These are phyloP conservation scores for Penicillium silybi DNA, from an alignment of 495 filamentous ascomycete species.

Conservation along the genomic window DNA sequence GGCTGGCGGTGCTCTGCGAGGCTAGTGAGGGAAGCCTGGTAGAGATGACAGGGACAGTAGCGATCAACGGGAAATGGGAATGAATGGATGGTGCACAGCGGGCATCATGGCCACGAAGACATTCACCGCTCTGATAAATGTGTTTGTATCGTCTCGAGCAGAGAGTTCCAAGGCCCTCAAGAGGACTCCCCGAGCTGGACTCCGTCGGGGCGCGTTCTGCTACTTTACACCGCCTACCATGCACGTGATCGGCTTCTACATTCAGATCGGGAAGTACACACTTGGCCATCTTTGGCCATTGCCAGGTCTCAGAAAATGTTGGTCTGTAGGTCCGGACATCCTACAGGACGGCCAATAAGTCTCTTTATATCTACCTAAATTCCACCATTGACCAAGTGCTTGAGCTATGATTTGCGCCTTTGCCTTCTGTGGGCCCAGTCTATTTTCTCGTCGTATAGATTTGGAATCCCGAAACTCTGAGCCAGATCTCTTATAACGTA, in stretches of 20 bases:
- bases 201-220: slow-evolving; percentile 7
- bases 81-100: slow-evolving; percentile 1
- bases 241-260: slow-evolving; percentile 6
- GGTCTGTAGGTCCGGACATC: background rate
- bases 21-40: slow-evolving; percentile 1
- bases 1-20: slow-evolving; percentile 2
- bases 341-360: too few species aligned
- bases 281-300: background rate
- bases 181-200: slow-evolving; percentile 1
- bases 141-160: background rate
- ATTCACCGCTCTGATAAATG: slow-evolving; percentile 11
- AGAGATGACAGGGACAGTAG: background rate
- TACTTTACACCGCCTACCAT: background rate
- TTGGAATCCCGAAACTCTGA: too few species aligned
- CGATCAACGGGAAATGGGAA: slow-evolving; percentile 7
- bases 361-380: too few species aligned
- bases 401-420: too few species aligned
- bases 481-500: too few species aligned
- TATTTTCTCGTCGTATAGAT: too few species aligned
- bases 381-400: too few species aligned
- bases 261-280: background rate
- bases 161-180: background rate
- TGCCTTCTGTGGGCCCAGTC: too few species aligned
- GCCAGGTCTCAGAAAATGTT: background rate
- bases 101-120: slow-evolving; percentile 16